A percentile compares a stretch with the other conserved stretches of the same genome.
These are phyloP conservation scores for Fusarium newnesense DNA, from an alignment of 2,329 filamentous ascomycete genomes.

Conservation along the genomic window DNA sequence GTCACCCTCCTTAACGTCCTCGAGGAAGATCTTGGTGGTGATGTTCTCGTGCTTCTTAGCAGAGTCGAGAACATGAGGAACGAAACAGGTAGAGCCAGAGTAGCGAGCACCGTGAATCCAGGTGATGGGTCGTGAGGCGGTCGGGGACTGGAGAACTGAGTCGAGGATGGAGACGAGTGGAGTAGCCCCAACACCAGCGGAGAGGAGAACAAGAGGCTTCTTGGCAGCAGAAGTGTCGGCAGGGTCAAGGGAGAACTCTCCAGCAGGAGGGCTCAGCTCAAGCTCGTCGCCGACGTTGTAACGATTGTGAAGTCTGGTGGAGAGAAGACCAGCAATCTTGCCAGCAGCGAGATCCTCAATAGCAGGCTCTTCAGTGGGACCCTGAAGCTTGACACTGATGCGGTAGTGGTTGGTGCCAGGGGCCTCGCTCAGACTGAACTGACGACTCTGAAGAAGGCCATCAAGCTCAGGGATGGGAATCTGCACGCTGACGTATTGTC, in stretches of 20 bases:
- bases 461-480: constrained; percentile 67
- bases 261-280: constrained; percentile 65
- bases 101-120: constrained; percentile 72
- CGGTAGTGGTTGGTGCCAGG: constrained; percentile 70
- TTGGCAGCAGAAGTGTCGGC: constrained; percentile 52
- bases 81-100: constrained; percentile 64
- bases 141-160: constrained; percentile 52
- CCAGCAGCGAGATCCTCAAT: constrained; percentile 48
- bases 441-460: constrained; percentile 74
- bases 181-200: constrained; percentile 75
- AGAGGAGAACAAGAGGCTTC: constrained; percentile 71
- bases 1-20: constrained; percentile 59
- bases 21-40: constrained; percentile 66
- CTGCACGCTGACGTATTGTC: constrained; percentile 78
- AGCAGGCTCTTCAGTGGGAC: constrained; percentile 45
- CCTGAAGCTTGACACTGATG: constrained; percentile 78
- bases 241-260: constrained; percentile 71
- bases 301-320: constrained; percentile 61
- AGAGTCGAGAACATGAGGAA: constrained; percentile 59
- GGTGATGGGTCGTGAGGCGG: constrained; percentile 59
- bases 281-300: constrained; percentile 63
- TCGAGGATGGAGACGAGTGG: constrained; percentile 74
- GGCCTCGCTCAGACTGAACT: constrained; percentile 78
- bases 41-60: constrained; percentile 50
- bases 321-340: constrained; percentile 59